Percentiles rank a stretch among this genome's conserved stretches.
These are phyloP conservation scores for Tolypocladium pustulatum DNA, from an alignment of 2,329 filamentous ascomycete species.

Conservation along the genomic window DNA sequence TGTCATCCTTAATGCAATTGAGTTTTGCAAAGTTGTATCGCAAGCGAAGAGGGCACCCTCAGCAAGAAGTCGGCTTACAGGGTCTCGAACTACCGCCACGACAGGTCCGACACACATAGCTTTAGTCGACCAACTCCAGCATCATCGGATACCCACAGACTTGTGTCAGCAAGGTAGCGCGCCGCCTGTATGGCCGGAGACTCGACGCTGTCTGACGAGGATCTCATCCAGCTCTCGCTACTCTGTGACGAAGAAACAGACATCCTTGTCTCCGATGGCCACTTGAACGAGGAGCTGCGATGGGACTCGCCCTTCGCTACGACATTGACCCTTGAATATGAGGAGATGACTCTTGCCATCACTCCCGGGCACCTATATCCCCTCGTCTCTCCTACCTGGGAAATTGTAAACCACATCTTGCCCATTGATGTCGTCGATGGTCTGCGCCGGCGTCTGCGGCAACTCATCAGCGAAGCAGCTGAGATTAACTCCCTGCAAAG, in stretches of 20 bases:
- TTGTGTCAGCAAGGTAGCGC: neutral
- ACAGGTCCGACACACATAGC: neutral
- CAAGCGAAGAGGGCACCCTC: neutral
- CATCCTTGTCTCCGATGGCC: conserved; percentile 11
- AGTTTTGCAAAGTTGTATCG: neutral
- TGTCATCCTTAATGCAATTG: neutral
- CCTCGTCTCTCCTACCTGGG: conserved; percentile 8
- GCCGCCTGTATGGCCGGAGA: neutral
- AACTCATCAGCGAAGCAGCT: conserved; percentile 7
- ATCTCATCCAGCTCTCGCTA: conserved; percentile 14
- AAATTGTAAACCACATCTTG: conserved; percentile 8
- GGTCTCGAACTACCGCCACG: neutral
- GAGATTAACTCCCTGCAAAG: conserved; percentile 9
- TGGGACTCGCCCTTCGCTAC: conserved; percentile 10
- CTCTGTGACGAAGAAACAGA: conserved; percentile 18
- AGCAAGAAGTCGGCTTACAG: neutral
- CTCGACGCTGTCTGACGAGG: conserved; percentile 8
- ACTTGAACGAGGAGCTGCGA: conserved; percentile 9
- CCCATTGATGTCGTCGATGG: conserved; percentile 9
- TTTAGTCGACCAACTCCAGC: neutral
- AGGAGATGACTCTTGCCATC: conserved; percentile 13
- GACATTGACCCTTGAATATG: conserved; percentile 9
- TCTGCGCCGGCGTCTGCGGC: conserved; percentile 8
- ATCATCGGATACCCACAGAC: neutral
- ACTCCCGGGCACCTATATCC: conserved; percentile 13